Conservation (phyloP, 371 early-diverging fungal genomes). For the Syncephalis fuscata region DNA sequence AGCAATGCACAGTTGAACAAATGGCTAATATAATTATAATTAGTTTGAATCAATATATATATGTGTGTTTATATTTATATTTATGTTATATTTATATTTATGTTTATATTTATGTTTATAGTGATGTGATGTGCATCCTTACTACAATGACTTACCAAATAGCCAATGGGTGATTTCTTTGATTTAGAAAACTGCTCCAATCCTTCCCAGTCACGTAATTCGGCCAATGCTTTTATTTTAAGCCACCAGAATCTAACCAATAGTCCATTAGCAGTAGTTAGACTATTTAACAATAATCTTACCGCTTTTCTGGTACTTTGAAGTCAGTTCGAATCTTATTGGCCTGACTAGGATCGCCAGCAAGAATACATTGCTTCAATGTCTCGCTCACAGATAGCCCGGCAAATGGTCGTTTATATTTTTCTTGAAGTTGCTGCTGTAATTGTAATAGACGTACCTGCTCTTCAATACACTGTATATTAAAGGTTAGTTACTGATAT, state of each 20-base stretch:
- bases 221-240: slow-evolving; percentile 67
- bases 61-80: too few species aligned
- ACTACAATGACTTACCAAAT: slow-evolving; percentile 21
- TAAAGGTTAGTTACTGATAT: too few species aligned
- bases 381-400: slow-evolving; percentile 76
- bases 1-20: slow-evolving; percentile 66
- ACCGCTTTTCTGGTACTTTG: slow-evolving; percentile 76
- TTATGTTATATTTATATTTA: background rate
- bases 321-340: slow-evolving; percentile 65
- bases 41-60: background rate
- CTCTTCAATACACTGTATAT: slow-evolving; percentile 6
- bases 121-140: too few species aligned
- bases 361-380: slow-evolving; percentile 53
- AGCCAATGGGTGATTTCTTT: slow-evolving; percentile 72
- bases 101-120: background rate
- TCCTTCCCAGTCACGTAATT: slow-evolving; percentile 70
- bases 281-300: slow-evolving; percentile 2
- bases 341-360: slow-evolving; percentile 56
- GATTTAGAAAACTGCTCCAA: slow-evolving; percentile 64
- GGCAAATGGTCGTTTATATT: slow-evolving; percentile 34
- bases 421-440: slow-evolving; percentile 62
- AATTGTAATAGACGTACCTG: slow-evolving; percentile 35
- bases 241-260: slow-evolving; percentile 73
- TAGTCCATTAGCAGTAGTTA: background rate
- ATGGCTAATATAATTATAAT: slow-evolving; percentile 28